Conservation (phyloP, 257 asterid genomes). For the Cynanchum wilfordii region DNA sequence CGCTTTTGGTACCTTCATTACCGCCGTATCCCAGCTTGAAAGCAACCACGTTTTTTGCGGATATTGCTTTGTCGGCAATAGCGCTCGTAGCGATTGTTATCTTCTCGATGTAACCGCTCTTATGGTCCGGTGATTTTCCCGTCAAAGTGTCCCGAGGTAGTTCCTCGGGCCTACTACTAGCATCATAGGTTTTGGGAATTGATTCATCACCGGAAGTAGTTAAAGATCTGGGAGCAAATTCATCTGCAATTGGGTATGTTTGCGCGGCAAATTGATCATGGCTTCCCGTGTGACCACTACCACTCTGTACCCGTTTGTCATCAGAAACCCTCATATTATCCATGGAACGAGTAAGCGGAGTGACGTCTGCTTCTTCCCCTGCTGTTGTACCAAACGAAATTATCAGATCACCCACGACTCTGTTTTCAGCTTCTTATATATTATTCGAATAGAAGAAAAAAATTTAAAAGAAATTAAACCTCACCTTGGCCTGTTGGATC, state of each 20-base stretch:
- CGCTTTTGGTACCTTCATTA: neutral
- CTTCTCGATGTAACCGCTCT: slow-evolving; percentile 19
- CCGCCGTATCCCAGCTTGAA: slow-evolving; percentile 46
- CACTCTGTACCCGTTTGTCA: neutral
- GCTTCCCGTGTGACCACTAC: slow-evolving; percentile 29
- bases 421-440: neutral
- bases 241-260: slow-evolving; percentile 10
- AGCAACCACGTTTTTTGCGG: slow-evolving; percentile 46
- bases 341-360: slow-evolving; percentile 38
- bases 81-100: slow-evolving; percentile 31
- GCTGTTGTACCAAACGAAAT: slow-evolving; percentile 28
- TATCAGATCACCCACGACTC: neutral
- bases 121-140: slow-evolving; percentile 18
- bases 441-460: neutral
- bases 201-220: slow-evolving; percentile 9
- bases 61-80: slow-evolving; percentile 37
- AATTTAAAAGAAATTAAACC: neutral
- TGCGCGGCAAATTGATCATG: slow-evolving; percentile 55
- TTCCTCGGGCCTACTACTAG: slow-evolving; percentile 23
- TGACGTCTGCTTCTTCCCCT: slow-evolving; percentile 45
- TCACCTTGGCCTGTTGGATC: slow-evolving; percentile 59
- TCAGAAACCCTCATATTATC: slow-evolving; percentile 28
- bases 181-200: slow-evolving; percentile 24
- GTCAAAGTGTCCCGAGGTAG: slow-evolving; percentile 31
- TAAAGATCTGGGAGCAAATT: slow-evolving; percentile 14